Percentiles rank a stretch among this genome's conserved stretches.
These are phyloP conservation scores for Colletotrichum sp. DNA, from an alignment of 2,329 filamentous ascomycete genomes.

Conservation along the genomic window DNA sequence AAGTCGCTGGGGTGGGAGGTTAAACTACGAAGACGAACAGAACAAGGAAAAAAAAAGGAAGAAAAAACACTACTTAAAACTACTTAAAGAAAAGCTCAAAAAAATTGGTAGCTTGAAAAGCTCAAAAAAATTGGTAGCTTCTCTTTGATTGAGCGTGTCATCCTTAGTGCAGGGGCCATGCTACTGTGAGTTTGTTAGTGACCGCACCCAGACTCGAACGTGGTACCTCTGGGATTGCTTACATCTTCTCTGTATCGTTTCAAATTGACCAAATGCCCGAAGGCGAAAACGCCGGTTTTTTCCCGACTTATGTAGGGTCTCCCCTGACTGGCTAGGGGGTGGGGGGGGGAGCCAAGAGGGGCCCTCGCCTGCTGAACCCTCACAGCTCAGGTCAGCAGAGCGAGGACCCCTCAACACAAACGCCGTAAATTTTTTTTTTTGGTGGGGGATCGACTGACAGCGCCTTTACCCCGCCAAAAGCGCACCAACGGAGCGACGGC, in stretches of 20 bases:
- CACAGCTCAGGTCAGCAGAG: background rate
- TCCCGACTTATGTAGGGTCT: background rate
- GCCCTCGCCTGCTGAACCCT: background rate
- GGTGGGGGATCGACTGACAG: background rate
- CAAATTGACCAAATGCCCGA: conserved; percentile 33
- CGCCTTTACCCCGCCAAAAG: background rate
- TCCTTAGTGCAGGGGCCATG: conserved; percentile 91
- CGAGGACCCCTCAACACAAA: background rate
- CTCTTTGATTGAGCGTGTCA: conserved; percentile 89
- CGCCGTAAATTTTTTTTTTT: background rate
- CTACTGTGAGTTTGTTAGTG: conserved; percentile 47
- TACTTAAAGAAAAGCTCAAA: background rate
- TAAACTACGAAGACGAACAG: background rate
- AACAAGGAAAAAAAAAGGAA: background rate
- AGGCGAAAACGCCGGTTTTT: conserved; percentile 14
- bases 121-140: conserved; percentile 51
- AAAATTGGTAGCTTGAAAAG: conserved; percentile 53
- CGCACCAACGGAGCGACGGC: background rate
- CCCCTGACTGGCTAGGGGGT: background rate
- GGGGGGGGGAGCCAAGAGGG: background rate
- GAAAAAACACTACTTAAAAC: background rate
- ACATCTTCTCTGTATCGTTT: conserved; percentile 27
- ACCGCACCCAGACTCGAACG: background rate
- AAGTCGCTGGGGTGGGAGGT: background rate
- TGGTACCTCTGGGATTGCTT: background rate